Evolutionary conservation across 75 land plant species (phyloP).

Genomic region (Sequoiadendron giganteum): DNA sequence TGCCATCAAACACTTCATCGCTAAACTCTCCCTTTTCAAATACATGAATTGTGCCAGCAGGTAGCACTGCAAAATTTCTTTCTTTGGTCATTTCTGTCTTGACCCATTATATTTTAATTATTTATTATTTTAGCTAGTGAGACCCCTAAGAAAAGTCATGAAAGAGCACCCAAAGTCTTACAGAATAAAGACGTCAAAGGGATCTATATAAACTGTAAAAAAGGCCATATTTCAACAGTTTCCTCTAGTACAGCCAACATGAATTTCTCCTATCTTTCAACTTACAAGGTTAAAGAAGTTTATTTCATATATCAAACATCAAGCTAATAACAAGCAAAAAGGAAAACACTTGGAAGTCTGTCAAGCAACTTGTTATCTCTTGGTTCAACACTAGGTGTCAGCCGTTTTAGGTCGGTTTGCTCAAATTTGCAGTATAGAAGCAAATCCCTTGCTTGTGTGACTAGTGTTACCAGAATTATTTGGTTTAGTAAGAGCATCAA

Average conservation of each 20-base stretch:
- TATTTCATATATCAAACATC: too few relatives aligned
- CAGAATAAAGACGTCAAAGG: background rate
- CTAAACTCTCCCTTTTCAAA: background rate
- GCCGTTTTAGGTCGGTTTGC: too few relatives aligned
- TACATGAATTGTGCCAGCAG: background rate
- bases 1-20: background rate
- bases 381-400: too few relatives aligned
- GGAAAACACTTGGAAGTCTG: too few relatives aligned
- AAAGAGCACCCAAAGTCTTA: background rate
- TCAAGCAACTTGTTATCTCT: too few relatives aligned
- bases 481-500: too few relatives aligned
- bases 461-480: too few relatives aligned
- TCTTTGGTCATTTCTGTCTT: background rate
- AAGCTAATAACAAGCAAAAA: too few relatives aligned
- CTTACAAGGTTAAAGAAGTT: background rate
- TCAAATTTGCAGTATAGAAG: too few relatives aligned
- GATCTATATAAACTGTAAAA: background rate
- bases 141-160: background rate
- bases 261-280: background rate
- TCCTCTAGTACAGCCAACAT: background rate
- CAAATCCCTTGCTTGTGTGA: too few relatives aligned
- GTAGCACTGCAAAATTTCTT: background rate
- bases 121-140: background rate
- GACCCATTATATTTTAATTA: background rate
- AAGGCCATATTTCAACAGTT: background rate